Evolutionary conservation across 2,329 filamentous ascomycete species (phyloP).

Genomic region (Aspergillus hortae): DNA sequence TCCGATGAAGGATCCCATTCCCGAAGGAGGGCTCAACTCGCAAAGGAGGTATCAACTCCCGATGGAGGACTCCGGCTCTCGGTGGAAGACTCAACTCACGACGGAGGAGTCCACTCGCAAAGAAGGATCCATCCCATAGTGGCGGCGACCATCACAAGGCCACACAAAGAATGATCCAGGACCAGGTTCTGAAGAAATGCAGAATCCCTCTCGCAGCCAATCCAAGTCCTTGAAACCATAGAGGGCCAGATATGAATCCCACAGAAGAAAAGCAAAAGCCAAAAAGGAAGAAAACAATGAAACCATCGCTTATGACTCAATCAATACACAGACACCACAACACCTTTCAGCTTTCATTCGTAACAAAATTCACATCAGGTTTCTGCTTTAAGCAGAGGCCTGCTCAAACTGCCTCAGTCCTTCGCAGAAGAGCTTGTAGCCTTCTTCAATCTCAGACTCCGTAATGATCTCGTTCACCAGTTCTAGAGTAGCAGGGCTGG

Average conservation of each 20-base stretch:
- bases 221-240: background rate
- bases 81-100: too few relatives aligned
- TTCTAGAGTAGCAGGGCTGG: slow-evolving; percentile 8
- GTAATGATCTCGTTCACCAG: slow-evolving; percentile 16
- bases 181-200: background rate
- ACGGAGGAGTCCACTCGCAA: too few relatives aligned
- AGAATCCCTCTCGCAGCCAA: background rate
- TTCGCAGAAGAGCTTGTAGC: slow-evolving; percentile 11
- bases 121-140: too few relatives aligned
- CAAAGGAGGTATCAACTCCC: too few relatives aligned
- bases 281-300: background rate
- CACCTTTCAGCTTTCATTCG: background rate
- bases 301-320: background rate
- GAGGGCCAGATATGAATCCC: background rate
- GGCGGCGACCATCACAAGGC: too few relatives aligned
- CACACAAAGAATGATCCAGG: background rate
- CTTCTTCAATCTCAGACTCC: slow-evolving; percentile 13
- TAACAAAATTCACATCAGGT: background rate
- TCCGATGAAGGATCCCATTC: too few relatives aligned
- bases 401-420: slow-evolving; percentile 16
- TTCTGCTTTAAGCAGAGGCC: slow-evolving; percentile 8
- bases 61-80: too few relatives aligned
- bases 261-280: background rate
- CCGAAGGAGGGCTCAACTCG: too few relatives aligned
- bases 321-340: slow-evolving; percentile 1